Base-by-base conservation (phyloP, 257 asterid species). In the Euphrasia confusa region DNA sequence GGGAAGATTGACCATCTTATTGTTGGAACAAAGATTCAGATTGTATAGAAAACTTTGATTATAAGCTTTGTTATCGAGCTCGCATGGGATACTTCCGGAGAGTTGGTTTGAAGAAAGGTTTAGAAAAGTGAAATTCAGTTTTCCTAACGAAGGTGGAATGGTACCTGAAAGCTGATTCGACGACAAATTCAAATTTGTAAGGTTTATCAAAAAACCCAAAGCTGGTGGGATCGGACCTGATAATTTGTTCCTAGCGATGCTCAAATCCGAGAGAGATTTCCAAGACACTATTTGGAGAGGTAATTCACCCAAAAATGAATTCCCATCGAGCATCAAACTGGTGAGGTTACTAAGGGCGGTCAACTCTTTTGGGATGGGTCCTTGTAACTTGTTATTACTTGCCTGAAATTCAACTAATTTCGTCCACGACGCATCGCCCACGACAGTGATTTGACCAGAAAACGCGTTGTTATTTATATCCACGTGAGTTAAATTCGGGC, bases 41-140 rank as follows among this genome's bases (percentile, higher is more conserved):
- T 28, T 28, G 33, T 28, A 0, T 2, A 28, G 33, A 28, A 28
- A 28, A 28, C 33, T 28, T 14, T 32, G 71, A 7, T 66, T 73
- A 14, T 72, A 92, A 56, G 64, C 89, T 63, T 69, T 78, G 60
- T 77, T 86, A 15, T 88, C 95, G 9, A 74, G 59, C 64, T 71
- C 68, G 3, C 32, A 2, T 2, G 98, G 98, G 74, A 92, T 76
- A 68, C 67, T 75, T 40, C 98, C 97, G 0, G 82, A 10, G 28
- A 92, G 80, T 66, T 61, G 71, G 60, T 92, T 92, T 8, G 90
- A 86, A 14, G 98, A 92, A 30, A 92, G 79, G 50, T 92, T 78
- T 63, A 92, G 82, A 5, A 28, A 45, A 47, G 71, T 33, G 1
- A 68, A 64, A 71, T 15, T 74, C 75, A 69, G 54, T 13, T 4